A percentile compares a stretch with the other conserved stretches of the same genome.
phyloP scores from a whole-genome alignment of 768 basidiomycete genomes.

The Tylopilus cervinicoccineus region DNA sequence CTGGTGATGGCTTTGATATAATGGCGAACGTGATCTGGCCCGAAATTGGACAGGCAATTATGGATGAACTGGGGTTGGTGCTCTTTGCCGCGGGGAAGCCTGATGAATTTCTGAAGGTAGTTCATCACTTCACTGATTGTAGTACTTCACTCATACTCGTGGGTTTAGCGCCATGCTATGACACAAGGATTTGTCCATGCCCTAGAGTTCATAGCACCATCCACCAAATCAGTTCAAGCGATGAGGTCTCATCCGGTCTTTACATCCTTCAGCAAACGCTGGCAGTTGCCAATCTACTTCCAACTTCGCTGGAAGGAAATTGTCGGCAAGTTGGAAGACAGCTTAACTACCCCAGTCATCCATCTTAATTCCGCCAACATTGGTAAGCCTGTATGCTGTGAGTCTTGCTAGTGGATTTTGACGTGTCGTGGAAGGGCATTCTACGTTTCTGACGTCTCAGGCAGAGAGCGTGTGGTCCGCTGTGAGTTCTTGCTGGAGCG shows the following conservation, averaged over 20 bases:
- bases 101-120: slow-evolving; percentile 82
- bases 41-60: slow-evolving; percentile 74
- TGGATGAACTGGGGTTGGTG: slow-evolving; percentile 75
- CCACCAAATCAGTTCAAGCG: slow-evolving; percentile 58
- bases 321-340: slow-evolving; percentile 69
- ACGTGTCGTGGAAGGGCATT: slow-evolving; percentile 17
- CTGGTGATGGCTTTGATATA: slow-evolving; percentile 63
- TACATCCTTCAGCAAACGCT: slow-evolving; percentile 70
- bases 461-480: slow-evolving; percentile 68
- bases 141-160: slow-evolving; percentile 1
- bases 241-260: slow-evolving; percentile 76
- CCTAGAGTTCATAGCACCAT: slow-evolving; percentile 80
- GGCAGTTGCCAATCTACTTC: slow-evolving; percentile 97
- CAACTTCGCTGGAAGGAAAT: slow-evolving; percentile 98
- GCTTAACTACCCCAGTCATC: slow-evolving; percentile 42
- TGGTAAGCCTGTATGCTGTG: slow-evolving; percentile 33
- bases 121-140: slow-evolving; percentile 12
- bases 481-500: slow-evolving; percentile 79
- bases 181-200: slow-evolving; percentile 79
- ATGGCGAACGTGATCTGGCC: slow-evolving; percentile 89
- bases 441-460: slow-evolving; percentile 56
- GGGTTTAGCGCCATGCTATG: slow-evolving; percentile 71
- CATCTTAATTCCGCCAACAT: slow-evolving; percentile 34
- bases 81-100: slow-evolving; percentile 94
- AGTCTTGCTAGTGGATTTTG: background rate